Evolutionary conservation across 129 eudicot genomes (phyloP), one percentile per base, ranked within the genome.

Genomic region (Chrysanthemum seticuspe): DNA sequence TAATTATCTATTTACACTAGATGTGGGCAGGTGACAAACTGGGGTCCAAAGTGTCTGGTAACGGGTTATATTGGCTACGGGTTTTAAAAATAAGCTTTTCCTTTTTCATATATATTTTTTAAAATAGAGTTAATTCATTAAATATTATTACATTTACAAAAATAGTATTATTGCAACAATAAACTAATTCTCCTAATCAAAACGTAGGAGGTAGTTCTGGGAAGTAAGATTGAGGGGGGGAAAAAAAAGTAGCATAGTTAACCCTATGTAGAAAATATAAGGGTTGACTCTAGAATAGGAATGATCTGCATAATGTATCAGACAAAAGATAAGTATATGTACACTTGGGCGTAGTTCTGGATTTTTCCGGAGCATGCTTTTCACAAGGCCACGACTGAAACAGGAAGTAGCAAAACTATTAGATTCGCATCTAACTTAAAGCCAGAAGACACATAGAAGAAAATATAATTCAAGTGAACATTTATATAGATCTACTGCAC

Each of bases 291-390:
- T 65, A 76, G 58, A 51, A 19, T 51, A 34, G 64, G 31, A 65
- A 52, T n/a, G 14, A 50, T 44, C 47, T 34, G 60, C 57, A 48
- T 14, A 44, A 77, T 44, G 68, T 12, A 10, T 51, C 6, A 63
- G 52, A 75, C 66, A 59, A 74, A 58, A 75, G 84, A 48, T 65
- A 27, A 80, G 67, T 62, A 65, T 83, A 7, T 1, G 45, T 87
- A 93, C 98, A 81, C 90, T 89, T 68, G 98, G 97, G 45, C 98
- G 81, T 25, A 87, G 87, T 83, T 87, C 98, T 13, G 98, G 98
- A 73, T 92, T 92, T 74, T 87, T 92, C 84, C 98, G 83, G 85
- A 92, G 86, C 98, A 92, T 86, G 84, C 92, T 90, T 83, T 93
- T 93, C 78, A 93, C 79, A 11, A 93, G 92, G 60, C 96, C 89